These are phyloP conservation scores for Colletotrichum liriopes DNA, from an alignment of 2,329 filamentous ascomycete species.

Conservation along the genomic window DNA sequence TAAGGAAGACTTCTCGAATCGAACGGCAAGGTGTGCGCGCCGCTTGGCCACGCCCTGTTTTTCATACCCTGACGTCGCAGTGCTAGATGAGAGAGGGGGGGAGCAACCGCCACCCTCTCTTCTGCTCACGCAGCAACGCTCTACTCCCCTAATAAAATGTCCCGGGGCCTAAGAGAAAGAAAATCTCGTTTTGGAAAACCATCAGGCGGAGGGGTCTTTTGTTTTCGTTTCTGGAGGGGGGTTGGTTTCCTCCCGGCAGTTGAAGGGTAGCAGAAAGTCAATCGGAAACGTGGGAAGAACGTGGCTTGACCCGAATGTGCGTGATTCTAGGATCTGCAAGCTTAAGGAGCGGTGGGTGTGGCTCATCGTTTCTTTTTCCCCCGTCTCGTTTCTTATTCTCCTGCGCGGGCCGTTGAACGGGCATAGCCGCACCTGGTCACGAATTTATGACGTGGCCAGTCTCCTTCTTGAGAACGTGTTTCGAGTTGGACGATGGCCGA, in stretches of 20 bases:
- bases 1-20: not conserved
- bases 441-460: not conserved
- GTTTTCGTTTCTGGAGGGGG: not conserved
- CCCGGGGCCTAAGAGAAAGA: not conserved
- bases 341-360: not conserved
- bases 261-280: constrained; percentile 7
- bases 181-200: not conserved
- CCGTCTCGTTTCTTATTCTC: constrained; percentile 20
- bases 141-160: not conserved
- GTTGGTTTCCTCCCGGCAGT: not conserved
- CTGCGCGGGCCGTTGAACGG: constrained; percentile 30
- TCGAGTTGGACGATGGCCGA: not conserved
- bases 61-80: not conserved
- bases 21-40: not conserved
- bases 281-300: constrained; percentile 21
- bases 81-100: not conserved
- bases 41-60: not conserved
- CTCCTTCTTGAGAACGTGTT: not conserved
- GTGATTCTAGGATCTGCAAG: not conserved
- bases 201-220: not conserved
- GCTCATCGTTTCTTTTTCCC: not conserved
- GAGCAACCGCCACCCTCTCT: not conserved
- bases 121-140: not conserved
- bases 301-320: not conserved
- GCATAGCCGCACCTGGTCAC: constrained; percentile 18